phyloP scores from a whole-genome alignment of 2,329 filamentous ascomycete genomes.

The Aspergillus uvarum region DNA sequence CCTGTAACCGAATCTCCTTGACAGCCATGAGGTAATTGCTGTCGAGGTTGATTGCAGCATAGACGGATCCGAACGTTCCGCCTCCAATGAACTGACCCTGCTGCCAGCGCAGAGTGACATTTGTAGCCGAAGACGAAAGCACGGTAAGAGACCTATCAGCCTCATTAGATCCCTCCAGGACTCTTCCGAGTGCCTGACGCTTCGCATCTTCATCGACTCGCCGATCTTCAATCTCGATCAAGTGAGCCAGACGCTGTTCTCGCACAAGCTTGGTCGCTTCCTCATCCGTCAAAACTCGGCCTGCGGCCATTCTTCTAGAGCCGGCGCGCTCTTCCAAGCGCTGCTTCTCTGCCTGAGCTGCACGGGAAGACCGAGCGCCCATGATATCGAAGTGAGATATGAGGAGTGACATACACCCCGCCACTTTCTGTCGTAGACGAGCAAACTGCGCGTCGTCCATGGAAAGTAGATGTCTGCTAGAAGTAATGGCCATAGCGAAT shows the following conservation, averaged over 20 bases:
- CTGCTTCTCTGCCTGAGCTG: conserved; percentile 90
- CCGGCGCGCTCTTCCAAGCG: conserved; percentile 78
- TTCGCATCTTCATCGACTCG: conserved; percentile 80
- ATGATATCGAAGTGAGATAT: conserved; percentile 99
- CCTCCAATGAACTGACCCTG: conserved; percentile 98
- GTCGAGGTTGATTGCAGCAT: conserved; percentile 95
- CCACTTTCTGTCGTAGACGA: conserved; percentile 79
- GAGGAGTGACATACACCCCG: conserved; percentile 93
- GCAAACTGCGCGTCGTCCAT: conserved; percentile 87
- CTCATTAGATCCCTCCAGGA: conserved; percentile 92
- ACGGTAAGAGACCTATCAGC: conserved; percentile 93
- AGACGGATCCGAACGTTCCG: conserved; percentile 95
- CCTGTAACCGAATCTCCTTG: conserved; percentile 95
- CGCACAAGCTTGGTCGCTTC: conserved; percentile 75
- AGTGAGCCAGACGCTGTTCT: conserved; percentile 70
- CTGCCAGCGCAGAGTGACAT: conserved; percentile 95
- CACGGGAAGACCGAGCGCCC: conserved; percentile 88
- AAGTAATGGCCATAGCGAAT: conserved; percentile 96
- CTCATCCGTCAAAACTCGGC: conserved; percentile 73
- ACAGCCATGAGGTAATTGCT: conserved; percentile 96
- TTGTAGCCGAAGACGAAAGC: conserved; percentile 89
- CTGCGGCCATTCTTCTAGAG: conserved; percentile 75
- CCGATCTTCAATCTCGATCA: conserved; percentile 73
- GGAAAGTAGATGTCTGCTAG: conserved; percentile 87
- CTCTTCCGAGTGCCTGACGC: conserved; percentile 81